phyloP scores from a whole-genome alignment of 805 yeast species.

The Spathaspora arborariae region DNA sequence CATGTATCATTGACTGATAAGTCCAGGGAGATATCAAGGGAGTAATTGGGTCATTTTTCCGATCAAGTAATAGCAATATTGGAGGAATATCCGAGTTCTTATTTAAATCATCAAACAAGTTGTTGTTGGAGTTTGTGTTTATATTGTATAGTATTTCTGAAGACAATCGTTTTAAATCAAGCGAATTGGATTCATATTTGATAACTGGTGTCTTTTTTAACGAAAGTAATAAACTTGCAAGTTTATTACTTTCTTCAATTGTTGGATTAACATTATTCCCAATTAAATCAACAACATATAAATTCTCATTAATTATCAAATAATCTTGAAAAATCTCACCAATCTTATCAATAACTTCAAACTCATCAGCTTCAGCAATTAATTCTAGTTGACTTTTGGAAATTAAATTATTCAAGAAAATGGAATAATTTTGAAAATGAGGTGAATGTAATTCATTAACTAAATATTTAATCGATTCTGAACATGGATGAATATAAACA shows the following conservation, averaged over 20 bases:
- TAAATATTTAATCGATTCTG: constrained; percentile 56
- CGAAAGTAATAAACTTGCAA: constrained; percentile 62
- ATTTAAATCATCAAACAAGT: constrained; percentile 63
- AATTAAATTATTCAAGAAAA: constrained; percentile 74
- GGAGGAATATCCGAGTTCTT: constrained; percentile 66
- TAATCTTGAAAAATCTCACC: constrained; percentile 86
- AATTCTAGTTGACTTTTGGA: constrained; percentile 77
- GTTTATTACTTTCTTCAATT: constrained; percentile 31
- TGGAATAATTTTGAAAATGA: constrained; percentile 70
- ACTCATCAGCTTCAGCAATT: constrained; percentile 85
- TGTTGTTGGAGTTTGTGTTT: constrained; percentile 49
- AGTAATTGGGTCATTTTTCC: constrained; percentile 88
- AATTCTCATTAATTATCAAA: constrained; percentile 63
- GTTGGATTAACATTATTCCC: constrained; percentile 17
- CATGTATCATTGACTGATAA: constrained; percentile 96
- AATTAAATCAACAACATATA: constrained; percentile 39
- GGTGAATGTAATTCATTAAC: constrained; percentile 72
- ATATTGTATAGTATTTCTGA: constrained; percentile 59
- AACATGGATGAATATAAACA: constrained; percentile 72
- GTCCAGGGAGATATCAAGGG: constrained; percentile 96
- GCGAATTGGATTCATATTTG: constrained; percentile 70
- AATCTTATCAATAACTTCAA: constrained; percentile 72
- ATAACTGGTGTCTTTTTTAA: constrained; percentile 75
- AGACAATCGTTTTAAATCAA: constrained; percentile 62
- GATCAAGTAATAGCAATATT: constrained; percentile 68